phyloP scores from a whole-genome alignment of 1,284 basidiomycete genomes.

The Caloboletus firmus region DNA sequence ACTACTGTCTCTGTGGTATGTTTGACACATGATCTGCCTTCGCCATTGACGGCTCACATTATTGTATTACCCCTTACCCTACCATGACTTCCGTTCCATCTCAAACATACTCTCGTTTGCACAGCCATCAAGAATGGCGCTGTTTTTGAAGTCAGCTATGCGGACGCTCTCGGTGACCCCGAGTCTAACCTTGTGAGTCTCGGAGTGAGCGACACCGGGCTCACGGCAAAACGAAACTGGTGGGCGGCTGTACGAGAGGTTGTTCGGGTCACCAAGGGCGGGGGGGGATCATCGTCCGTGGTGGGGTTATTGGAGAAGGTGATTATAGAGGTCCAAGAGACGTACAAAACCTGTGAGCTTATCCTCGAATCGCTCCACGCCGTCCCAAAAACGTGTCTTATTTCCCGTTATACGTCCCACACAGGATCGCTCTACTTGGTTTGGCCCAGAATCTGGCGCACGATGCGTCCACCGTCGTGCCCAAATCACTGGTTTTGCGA shows the following conservation, averaged over 20 bases:
- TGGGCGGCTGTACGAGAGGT: slow-evolving; percentile 77
- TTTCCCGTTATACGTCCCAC: neutral
- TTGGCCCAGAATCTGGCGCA: slow-evolving; percentile 66
- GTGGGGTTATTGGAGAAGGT: slow-evolving; percentile 55
- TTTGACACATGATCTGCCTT: slow-evolving; percentile 77
- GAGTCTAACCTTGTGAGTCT: slow-evolving; percentile 46
- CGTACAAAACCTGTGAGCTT: slow-evolving; percentile 66
- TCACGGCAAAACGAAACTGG: slow-evolving; percentile 71
- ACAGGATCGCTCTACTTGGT: slow-evolving; percentile 63
- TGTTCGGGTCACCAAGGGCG: slow-evolving; percentile 73
- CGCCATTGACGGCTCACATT: slow-evolving; percentile 77
- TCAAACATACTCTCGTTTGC: slow-evolving; percentile 80
- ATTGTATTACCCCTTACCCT: slow-evolving; percentile 80
- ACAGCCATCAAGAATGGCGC: slow-evolving; percentile 82
- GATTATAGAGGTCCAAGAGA: slow-evolving; percentile 70
- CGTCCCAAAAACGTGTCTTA: neutral
- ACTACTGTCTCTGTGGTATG: slow-evolving; percentile 76
- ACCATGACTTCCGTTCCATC: slow-evolving; percentile 72
- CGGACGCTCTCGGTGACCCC: slow-evolving; percentile 64
- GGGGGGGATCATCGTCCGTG: slow-evolving; percentile 66
- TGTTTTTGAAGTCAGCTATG: slow-evolving; percentile 80
- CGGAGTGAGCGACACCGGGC: slow-evolving; percentile 52
- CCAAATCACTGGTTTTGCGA: slow-evolving; percentile 66
- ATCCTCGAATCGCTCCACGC: neutral
- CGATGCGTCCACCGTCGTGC: slow-evolving; percentile 55